Evolutionary conservation across 306 rosid species (phyloP), one percentile per base, ranked within the genome.

Genomic region (Dalbergia oliveri): DNA sequence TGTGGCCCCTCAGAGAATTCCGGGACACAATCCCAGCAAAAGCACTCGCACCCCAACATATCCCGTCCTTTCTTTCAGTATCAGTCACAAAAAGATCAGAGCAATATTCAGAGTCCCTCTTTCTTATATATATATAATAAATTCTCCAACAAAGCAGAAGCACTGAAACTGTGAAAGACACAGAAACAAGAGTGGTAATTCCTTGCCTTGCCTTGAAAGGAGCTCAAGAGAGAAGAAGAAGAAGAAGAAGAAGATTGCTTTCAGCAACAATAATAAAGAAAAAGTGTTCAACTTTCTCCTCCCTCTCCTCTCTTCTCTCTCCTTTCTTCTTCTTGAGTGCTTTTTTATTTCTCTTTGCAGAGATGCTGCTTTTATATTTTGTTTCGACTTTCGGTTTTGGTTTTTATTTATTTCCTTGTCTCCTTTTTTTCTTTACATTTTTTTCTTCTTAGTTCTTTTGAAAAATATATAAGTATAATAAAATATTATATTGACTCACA

Each of bases 21-120:
- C 58, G 81, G 61, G 2, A 75, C 80, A 81, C 64, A 53, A 19
- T 84, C 77, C 93, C 98, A 89, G 26, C 96, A 93, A 77, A 86
- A 85, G 41, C 88, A 85, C 65, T 88, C 76, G 65, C 86, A 86
- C 45, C 92, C 93, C 82, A 93, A 83, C 98, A 95, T 93, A 26
- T 80, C 44, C 71, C 5, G 5, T 47, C 50, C 12, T 44, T 14
- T 26, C 18, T 4, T 60, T 21, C 5, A 21, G 33, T 8, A 37
- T 43, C 5, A 57, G 44, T 6, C 50, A 11, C 60, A 44, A 47
- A 62, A 10, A 62, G 65, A 21, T 8, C 0, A 19, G 35, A 67
- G 47, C 16, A 56, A 0, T 11, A 19, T 45, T 69, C 43, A 45
- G 11, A n/a, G 66, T 34, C 64, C 66, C 59, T 54, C 74, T 77